Evolutionary conservation across 2,329 filamentous ascomycete species (phyloP), one percentile per base, ranked within the genome.

Genomic region (Colletotrichum sp.): DNA sequence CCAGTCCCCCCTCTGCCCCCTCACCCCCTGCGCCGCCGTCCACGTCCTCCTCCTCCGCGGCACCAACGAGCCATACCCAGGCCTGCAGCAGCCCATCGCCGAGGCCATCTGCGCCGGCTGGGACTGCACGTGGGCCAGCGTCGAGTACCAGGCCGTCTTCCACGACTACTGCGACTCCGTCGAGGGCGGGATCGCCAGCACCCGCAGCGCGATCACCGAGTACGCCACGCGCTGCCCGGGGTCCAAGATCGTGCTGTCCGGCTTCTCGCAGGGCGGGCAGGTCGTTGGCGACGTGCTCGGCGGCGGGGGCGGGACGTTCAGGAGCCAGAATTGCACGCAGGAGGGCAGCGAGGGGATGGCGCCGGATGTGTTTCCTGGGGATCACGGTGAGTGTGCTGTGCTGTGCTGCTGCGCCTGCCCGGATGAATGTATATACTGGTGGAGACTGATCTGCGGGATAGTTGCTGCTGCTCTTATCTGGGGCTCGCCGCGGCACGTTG

Each of bases 231-330:
- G 80, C 16, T 87, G 86, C 76, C 86, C 86, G 24, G 77, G 84
- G 36, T 73, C 84, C 24, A 85, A 83, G 75, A 81, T 87, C 21
- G 84, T 87, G 18, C 71, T 87, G 32, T 84, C 82, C 71, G 86
- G 86, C 0, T 87, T 85, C 77, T 85, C 83, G 2, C 84, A 87
- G 75, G 86, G 86, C 62, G 83, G 81, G 2, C 84, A 86, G 7
- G 81, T 87, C n/a, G 76, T 84, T 24, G 80, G 83, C 34, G 85
- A 85, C 77, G 79, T 85, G 57, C 78, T 85, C 5, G 82, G 81
- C 63, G 82, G 82, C 21, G 82, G 82, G 7, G 83, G 83, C 26
- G 84, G 83, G n/a, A 79, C 77, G 12, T 83, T 82, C 69, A 39
- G 13, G 64, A 83, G 82, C 68, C 75, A 83, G 34, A 79, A 76